Percentiles rank a stretch among this genome's conserved stretches.
Evolutionary conservation across 2,329 filamentous ascomycete species (phyloP).

Genomic region (Penicillium polonicum): DNA sequence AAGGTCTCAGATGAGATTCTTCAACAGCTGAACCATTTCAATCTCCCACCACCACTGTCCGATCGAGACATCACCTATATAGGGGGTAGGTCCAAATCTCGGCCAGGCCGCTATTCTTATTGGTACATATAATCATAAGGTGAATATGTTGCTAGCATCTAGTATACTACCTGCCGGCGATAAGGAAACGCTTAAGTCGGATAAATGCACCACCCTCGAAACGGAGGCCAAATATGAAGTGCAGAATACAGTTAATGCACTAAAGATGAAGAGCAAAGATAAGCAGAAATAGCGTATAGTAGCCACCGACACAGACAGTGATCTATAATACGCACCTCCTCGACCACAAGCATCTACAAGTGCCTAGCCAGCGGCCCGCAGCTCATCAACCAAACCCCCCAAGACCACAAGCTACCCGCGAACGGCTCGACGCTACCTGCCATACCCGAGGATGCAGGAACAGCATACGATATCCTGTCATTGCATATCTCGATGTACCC

Average conservation of each 20-base stretch:
- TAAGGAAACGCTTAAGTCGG: constrained; percentile 60
- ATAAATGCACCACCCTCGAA: constrained; percentile 69
- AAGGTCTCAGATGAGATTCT: neutral
- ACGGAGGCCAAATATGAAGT: constrained; percentile 76
- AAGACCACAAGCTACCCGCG: too few relatives aligned
- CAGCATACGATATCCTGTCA: too few relatives aligned
- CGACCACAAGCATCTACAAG: too few relatives aligned
- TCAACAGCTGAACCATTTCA: neutral
- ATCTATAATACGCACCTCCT: constrained; percentile 12
- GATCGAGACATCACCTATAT: neutral
- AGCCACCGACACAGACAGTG: constrained; percentile 18
- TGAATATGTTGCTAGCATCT: too few relatives aligned
- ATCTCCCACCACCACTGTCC: neutral
- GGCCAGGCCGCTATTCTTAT: too few relatives aligned
- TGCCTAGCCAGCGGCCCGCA: too few relatives aligned
- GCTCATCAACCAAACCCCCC: too few relatives aligned
- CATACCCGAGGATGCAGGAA: too few relatives aligned
- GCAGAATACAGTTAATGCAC: constrained; percentile 61
- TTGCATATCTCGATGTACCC: too few relatives aligned
- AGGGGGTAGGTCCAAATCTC: neutral
- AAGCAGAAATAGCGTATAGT: constrained; percentile 22
- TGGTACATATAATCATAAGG: too few relatives aligned
- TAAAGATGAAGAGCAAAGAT: constrained; percentile 26
- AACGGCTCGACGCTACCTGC: too few relatives aligned
- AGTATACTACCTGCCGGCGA: constrained; percentile 24